phyloP scores from a whole-genome alignment of 306 rosid species.

The Trichosanthes cucumerina region DNA sequence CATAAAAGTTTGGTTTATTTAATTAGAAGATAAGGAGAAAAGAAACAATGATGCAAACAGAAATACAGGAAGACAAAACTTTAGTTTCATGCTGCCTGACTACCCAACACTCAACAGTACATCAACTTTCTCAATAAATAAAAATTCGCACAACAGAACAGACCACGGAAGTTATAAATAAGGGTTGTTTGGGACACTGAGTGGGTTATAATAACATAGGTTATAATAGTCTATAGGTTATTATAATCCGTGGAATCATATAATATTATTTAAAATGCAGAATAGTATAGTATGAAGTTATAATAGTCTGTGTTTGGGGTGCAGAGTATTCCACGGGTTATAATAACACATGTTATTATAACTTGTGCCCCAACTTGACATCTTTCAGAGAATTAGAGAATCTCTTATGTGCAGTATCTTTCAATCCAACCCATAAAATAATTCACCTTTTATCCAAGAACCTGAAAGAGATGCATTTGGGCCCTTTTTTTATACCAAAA shows the following conservation, averaged over 20 bases:
- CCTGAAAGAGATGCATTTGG: too few relatives aligned
- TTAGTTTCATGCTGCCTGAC: background rate
- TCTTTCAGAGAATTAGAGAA: background rate
- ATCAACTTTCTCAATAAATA: background rate
- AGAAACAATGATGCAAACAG: background rate
- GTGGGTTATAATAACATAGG: too few relatives aligned
- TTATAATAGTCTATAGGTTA: too few relatives aligned
- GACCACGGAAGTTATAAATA: background rate
- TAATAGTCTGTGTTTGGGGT: too few relatives aligned
- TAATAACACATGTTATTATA: too few relatives aligned
- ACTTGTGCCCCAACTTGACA: too few relatives aligned
- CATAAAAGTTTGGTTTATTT: background rate
- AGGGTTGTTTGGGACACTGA: too few relatives aligned
- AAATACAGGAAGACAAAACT: background rate
- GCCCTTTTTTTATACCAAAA: too few relatives aligned
- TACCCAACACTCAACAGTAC: background rate
- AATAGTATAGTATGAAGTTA: too few relatives aligned
- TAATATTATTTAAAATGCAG: too few relatives aligned
- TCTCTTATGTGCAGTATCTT: background rate
- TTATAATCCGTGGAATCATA: too few relatives aligned
- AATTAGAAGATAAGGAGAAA: background rate
- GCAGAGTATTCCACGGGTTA: too few relatives aligned
- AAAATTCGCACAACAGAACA: background rate
- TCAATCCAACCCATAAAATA: background rate
- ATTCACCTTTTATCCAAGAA: background rate